Conservation (phyloP, 805 yeast genomes). For the Yarrowia sp. region DNA sequence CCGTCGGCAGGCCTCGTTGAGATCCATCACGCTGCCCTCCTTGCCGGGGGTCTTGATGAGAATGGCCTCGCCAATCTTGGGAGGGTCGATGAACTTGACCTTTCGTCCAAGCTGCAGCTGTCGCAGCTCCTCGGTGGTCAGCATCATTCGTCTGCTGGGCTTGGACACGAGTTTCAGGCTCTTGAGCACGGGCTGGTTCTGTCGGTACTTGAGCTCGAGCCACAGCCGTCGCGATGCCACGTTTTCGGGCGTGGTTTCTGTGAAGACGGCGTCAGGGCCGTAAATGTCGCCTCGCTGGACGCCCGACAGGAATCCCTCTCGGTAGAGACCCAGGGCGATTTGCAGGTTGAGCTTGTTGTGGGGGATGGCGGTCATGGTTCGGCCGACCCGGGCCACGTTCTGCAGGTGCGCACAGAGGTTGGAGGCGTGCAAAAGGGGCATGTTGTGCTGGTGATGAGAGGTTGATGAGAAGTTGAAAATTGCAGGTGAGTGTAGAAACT, state of each 20-base stretch:
- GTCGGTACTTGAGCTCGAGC: constrained; percentile 89
- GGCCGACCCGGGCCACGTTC: constrained; percentile 79
- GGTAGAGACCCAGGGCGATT: constrained; percentile 82
- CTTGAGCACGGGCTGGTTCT: constrained; percentile 76
- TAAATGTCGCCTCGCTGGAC: constrained; percentile 81
- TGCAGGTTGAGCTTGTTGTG: constrained; percentile 82
- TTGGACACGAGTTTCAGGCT: constrained; percentile 77
- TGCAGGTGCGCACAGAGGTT: constrained; percentile 87
- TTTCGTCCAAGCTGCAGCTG: constrained; percentile 77
- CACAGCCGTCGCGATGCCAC: constrained; percentile 85
- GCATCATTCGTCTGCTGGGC: constrained; percentile 78
- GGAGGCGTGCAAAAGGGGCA: constrained; percentile 88
- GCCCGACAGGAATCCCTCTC: constrained; percentile 86
- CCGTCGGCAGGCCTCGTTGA: constrained; percentile 84
- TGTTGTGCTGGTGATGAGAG: constrained; percentile 47
- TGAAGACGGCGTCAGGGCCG: constrained; percentile 74
- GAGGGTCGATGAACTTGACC: constrained; percentile 76
- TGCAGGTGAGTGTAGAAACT: constrained; percentile 7
- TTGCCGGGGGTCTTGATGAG: constrained; percentile 62
- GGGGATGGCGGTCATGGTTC: constrained; percentile 80
- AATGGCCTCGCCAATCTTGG: constrained; percentile 88
- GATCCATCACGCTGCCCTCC: constrained; percentile 66
- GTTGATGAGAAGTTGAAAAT: constrained; percentile 31
- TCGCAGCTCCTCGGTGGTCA: constrained; percentile 68
- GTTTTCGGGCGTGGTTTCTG: constrained; percentile 83